Base-by-base conservation (phyloP, 352 stramenopile genomes). In the Phytophthora idaei region DNA sequence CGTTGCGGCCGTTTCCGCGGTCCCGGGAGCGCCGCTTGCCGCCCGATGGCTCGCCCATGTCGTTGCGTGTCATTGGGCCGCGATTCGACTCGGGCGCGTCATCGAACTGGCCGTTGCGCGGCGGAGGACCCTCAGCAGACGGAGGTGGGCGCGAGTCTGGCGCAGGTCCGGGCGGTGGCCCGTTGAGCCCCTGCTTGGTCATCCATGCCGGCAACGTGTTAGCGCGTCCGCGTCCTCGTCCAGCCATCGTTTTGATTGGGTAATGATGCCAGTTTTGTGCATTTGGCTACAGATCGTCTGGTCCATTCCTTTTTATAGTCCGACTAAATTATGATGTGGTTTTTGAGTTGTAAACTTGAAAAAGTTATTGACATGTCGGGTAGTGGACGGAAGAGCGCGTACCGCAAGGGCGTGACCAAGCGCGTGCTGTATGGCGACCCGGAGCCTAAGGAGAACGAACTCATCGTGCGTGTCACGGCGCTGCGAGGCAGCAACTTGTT, bases 401-500 rank as follows among this genome's bases (percentile, higher is more conserved):
- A 98, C 67, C 91, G 93, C 62, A 98, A 98, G 77, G 90, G 88
- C 61, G 93, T 98, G 62, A 97, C 90, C 31, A 88, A 96, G 67
- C 87, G 94, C 44, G 90, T 97, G 58, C 76, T 98, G 41, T 95
- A 98, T 57, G 90, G 87, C 17, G 83, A 95, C 58, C 93, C 93
- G 3, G 89, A 97, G 80, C 93, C 93, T 4, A 86, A 90, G 63
- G 74, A 91, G 44, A 94, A 97, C 39, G 92, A 98, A 71, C 71
- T 88, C 34, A 93, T 99, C 50, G 96, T 97, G 50, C 90, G 92
- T 54, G 95, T 99, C 11, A 78, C 97, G 39, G 85, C 87, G 14
- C 87, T 98, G 60, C 80, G 97, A 57, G 97, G 97, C 44, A 94
- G 86, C 57, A 99, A 99, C 76, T 87, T 98, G 64, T 99, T 99